These are phyloP conservation scores for Camellia granthamiana DNA, from an alignment of 148 eudicot genomes.

Conservation along the genomic window DNA sequence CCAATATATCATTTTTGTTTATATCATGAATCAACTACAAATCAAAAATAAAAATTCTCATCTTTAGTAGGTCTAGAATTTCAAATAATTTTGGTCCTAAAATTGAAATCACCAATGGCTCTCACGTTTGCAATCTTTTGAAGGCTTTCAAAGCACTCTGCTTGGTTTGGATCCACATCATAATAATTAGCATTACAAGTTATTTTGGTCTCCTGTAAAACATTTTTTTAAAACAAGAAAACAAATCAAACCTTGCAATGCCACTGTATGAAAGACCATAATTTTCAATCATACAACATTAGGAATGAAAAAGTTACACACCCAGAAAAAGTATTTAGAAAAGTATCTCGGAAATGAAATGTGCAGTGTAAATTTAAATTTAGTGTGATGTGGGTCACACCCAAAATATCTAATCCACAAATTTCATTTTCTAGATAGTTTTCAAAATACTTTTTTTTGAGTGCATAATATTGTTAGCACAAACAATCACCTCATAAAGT, in stretches of 20 bases:
- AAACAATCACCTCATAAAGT: slow-evolving; percentile 12
- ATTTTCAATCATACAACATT: background rate
- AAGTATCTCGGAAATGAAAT: too few relatives aligned
- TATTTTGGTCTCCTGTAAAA: background rate
- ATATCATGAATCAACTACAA: slow-evolving; percentile 2
- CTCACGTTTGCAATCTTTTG: background rate
- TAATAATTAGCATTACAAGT: background rate
- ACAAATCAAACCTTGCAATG: too few relatives aligned
- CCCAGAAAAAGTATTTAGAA: too few relatives aligned
- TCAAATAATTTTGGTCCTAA: too few relatives aligned
- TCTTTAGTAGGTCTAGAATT: background rate
- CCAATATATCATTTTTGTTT: slow-evolving; percentile 8
- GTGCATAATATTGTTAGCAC: too few relatives aligned
- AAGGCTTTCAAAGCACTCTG: background rate
- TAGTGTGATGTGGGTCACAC: too few relatives aligned
- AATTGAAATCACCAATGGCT: background rate
- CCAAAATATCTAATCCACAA: too few relatives aligned
- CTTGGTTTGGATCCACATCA: background rate
- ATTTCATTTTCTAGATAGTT: background rate
- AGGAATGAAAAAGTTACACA: background rate
- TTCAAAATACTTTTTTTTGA: background rate
- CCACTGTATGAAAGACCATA: too few relatives aligned
- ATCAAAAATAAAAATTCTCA: background rate
- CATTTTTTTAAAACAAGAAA: too few relatives aligned
- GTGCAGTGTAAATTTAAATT: too few relatives aligned